Base-by-base conservation (phyloP, 345 rosid genomes). In the Syzygium aqueum region DNA sequence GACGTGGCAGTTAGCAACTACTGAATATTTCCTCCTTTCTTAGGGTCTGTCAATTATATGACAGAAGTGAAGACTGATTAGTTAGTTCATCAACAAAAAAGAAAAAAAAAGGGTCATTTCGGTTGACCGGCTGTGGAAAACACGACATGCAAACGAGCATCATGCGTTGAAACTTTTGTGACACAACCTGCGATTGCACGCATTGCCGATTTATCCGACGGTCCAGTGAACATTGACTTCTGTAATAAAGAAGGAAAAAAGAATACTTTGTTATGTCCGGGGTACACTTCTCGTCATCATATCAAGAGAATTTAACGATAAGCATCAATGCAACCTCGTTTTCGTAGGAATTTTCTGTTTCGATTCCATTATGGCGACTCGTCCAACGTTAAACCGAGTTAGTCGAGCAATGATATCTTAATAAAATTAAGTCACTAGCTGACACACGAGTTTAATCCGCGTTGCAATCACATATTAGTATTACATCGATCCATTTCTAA, bases 61-160 rank as follows among this genome's bases (percentile, higher is more conserved):
- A 43, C 46, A 40, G 46, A 43, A 43, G 7, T 4, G 46, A 43
- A 43, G 7, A 43, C 46, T 40, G 43, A 43, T 43, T 43, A 43
- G 46, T 43, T 43, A 43, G 11, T 54, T 54, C 2, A 54, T 54
- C 25, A 0, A 21, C 8, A 19, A 54, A 54, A 22, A 56, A 22
- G 61, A 23, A 12, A 57, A 27, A 27, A 56, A 56, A 23, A 0
- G n/a, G 0, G 63, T 23, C 63, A 4, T 56, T 9, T 57, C 3
- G 63, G 14, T 7, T 0, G 0, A 57, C 25, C 28, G 7, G 0
- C 0, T 10, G 28, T 57, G 14, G 65, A 10, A 11, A 57, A 23
- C 28, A 25, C 0, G 0, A 11, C 15, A 0, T 59, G 28, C 25
- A 59, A 25, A n/a, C 2, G 5, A 11, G 28, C 28, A 57, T 57